Evolutionary conservation across 164 flowering plant genomes (phyloP).

Genomic region (Chimonanthus salicifolius): DNA sequence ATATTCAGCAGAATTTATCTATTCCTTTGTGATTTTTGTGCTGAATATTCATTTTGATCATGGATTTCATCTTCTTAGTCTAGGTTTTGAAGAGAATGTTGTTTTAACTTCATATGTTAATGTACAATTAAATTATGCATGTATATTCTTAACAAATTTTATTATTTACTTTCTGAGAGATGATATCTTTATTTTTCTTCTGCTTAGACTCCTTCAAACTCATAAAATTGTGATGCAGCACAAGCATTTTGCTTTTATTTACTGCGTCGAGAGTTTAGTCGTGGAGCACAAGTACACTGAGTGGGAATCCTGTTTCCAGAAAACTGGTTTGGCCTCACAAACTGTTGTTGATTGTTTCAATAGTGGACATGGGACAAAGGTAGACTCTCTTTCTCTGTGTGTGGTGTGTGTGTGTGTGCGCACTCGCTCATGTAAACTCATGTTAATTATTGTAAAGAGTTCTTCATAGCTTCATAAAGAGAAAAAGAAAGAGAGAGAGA

Average conservation of each 20-base stretch:
- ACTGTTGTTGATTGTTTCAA: slow-evolving; percentile 53
- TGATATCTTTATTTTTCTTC: not conserved
- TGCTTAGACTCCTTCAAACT: slow-evolving; percentile 2
- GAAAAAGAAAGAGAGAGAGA: too few species aligned
- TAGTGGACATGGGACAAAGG: slow-evolving; percentile 56
- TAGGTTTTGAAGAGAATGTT: not conserved
- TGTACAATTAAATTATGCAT: not conserved
- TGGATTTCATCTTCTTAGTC: not conserved
- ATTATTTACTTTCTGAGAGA: not conserved
- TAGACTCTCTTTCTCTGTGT: slow-evolving; percentile 18
- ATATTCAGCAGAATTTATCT: not conserved
- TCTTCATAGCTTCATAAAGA: too few species aligned
- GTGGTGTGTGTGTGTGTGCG: too few species aligned
- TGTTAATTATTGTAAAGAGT: too few species aligned
- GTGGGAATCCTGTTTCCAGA: slow-evolving; percentile 72
- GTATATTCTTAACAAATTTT: not conserved
- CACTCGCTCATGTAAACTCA: too few species aligned
- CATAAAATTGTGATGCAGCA: slow-evolving; percentile 45
- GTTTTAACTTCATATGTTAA: not conserved
- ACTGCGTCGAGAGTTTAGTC: slow-evolving; percentile 66
- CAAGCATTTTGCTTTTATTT: slow-evolving; percentile 61
- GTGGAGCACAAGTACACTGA: slow-evolving; percentile 35
- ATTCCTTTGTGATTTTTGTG: not conserved
- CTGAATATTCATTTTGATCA: not conserved
- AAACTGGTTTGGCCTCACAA: slow-evolving; percentile 46